Conservation (phyloP, 495 filamentous ascomycete species). For the Xylaria intraflava region DNA sequence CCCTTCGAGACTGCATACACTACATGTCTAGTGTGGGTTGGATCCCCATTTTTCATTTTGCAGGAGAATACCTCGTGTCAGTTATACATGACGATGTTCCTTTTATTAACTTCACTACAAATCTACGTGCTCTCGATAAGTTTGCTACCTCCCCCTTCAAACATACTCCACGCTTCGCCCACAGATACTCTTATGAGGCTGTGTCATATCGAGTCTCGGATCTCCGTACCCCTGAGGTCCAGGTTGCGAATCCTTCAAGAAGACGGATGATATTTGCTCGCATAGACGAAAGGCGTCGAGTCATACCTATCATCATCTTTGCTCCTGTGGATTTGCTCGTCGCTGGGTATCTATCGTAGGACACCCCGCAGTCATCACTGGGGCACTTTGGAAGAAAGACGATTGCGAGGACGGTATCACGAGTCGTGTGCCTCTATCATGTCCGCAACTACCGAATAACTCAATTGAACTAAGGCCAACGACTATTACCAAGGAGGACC, state of each 20-base stretch:
- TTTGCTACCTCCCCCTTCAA: background rate
- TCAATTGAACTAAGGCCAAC: conserved; percentile 3
- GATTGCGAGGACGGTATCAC: background rate
- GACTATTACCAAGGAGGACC: background rate
- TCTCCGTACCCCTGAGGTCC: conserved; percentile 6
- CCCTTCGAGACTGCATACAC: conserved; percentile 8
- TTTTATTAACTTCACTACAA: background rate
- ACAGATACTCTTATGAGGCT: background rate
- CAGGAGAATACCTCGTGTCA: conserved; percentile 5
- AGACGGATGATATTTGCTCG: conserved; percentile 7
- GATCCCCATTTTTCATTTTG: conserved; percentile 15
- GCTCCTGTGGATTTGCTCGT: background rate
- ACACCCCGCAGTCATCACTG: background rate
- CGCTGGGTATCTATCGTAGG: background rate
- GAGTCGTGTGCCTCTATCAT: background rate
- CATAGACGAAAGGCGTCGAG: background rate
- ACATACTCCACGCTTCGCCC: background rate
- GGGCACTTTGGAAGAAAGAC: background rate
- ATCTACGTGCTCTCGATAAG: background rate
- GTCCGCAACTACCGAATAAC: background rate
- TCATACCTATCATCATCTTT: background rate
- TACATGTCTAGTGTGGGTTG: background rate
- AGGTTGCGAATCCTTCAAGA: conserved; percentile 9
- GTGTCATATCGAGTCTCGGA: background rate
- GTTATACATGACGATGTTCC: no score